Base-by-base conservation (phyloP, 495 filamentous ascomycete genomes). In the Xylaria acuta region DNA sequence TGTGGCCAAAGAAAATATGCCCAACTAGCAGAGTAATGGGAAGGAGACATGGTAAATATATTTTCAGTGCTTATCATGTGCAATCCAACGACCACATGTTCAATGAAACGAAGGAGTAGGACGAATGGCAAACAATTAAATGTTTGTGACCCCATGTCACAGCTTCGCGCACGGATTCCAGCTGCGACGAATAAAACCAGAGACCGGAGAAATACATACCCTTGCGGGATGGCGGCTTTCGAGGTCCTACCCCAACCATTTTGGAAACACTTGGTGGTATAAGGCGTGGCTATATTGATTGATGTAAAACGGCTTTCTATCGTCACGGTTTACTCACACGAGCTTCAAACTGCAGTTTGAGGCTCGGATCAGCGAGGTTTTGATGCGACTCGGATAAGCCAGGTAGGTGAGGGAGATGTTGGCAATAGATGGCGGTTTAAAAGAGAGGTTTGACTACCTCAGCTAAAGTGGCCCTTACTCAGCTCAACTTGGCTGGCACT, bases 211-310 rank as follows among this genome's bases (percentile, higher is more conserved):
- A 40, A 70, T 80, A 83, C 89, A 82, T 86, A 88, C 92, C 92
- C 87, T 91, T 94, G 75, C 92, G 91, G 83, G 91, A 92, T 58
- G 90, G 91, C 65, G 88, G 90, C 75, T 88, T 87, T 78, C 91
- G 90, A 70, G 93, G 91, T 79, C 90, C 91, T 74, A 92, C 79
- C 79, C 90, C 91, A 74, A 93, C 91, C 92, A 95, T 95, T 73
- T 78, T 93, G 85, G 66, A 66, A 4, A 53, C 30, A 32, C 36
- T 69, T 30, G n/a, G 36, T 32, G n/a, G 36, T 38, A 51, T 32
- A 49, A 45, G 22, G 45, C 20, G 16, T 22, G 16, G 66, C 3
- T 41, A 25, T 69, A 34, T 58, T 32, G n/a, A 45, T 69, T n/a
- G 40, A 45, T 20, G 56, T 36, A 30, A 27, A 40, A 51, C 5